phyloP scores from a whole-genome alignment of 2,329 filamentous ascomycete genomes.

The Parastagonospora avenae region DNA sequence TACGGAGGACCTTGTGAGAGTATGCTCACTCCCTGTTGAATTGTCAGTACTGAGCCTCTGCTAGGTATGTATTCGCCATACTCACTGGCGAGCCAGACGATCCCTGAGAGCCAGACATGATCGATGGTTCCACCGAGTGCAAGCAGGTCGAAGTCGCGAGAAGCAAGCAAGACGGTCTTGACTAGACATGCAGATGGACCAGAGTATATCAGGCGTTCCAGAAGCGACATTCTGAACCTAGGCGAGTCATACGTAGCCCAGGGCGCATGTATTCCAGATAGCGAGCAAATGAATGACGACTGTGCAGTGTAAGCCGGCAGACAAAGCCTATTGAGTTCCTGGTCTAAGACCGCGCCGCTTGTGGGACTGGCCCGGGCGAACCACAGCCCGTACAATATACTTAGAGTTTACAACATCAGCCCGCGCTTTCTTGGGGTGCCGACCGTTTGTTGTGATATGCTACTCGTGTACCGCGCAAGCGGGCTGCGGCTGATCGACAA shows the following conservation, averaged over 20 bases:
- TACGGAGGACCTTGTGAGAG: constrained; percentile 32
- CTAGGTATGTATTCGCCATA: background rate
- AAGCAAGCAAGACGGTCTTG: constrained; percentile 12
- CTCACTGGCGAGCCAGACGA: constrained; percentile 4
- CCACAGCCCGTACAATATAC: constrained; percentile 5
- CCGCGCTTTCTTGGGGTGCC: constrained; percentile 20
- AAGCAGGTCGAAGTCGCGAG: constrained; percentile 4
- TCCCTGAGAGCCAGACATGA: constrained; percentile 16
- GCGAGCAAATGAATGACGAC: constrained; percentile 28
- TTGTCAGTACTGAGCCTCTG: constrained; percentile 1
- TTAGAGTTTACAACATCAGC: constrained; percentile 11
- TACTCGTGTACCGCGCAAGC: constrained; percentile 1
- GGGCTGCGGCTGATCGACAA: background rate
- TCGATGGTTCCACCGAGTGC: constrained; percentile 4
- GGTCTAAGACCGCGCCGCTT: background rate
- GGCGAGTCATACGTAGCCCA: constrained; percentile 22
- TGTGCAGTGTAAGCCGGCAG: constrained; percentile 11
- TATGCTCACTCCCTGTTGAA: constrained; percentile 11
- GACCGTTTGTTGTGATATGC: constrained; percentile 7
- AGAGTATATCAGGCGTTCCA: constrained; percentile 26
- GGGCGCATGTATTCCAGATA: constrained; percentile 22
- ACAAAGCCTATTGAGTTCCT: constrained; percentile 15
- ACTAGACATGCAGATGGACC: constrained; percentile 4
- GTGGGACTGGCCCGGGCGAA: constrained; percentile 7
- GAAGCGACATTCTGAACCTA: constrained; percentile 17